Evolutionary conservation across 106 monocot genomes (phyloP), one percentile per base, ranked within the genome.

Genomic region (Allium cepa): DNA sequence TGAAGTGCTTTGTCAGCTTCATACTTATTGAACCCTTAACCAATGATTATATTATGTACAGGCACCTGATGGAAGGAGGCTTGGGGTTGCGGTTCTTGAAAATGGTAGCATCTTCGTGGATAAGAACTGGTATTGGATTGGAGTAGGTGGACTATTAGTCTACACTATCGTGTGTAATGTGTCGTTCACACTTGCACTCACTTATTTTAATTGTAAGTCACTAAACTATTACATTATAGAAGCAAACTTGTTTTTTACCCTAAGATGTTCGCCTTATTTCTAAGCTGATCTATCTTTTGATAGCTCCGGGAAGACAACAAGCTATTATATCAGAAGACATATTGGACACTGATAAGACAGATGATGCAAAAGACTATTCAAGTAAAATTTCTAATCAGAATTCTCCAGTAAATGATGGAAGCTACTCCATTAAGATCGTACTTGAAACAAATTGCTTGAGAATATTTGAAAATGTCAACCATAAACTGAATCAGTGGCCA

Each of bases 151-250:
- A 4, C 83, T 90, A 47, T 36, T 90, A 1, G 90, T 79, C 12
- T 90, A 83, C 79, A 73, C 59, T 9, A 53, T 90, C 67, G 15
- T 90, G 69, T 81, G 81, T 73, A 90, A 90, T 61, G 59, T 89
- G 22, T 11, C 85, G 10, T 89, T 80, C 77, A 80, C 79, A 10
- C 49, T 84, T 36, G 61, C 79, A 15, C 87, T 91, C 62, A 71
- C 63, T 62, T 87, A 75, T 57, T 75, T 91, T 52, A 78, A 76
- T 46, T 72, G 91, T 91, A 79, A 87, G 87, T 59, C 22, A 1
- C 22, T 22, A 22, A 22, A 22, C 22, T 22, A 22, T 22, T 22
- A 22, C 22, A 22, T 22, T 22, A 22, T 22, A 22, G 22, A 22
- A 22, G 22, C 22, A 22, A 22, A 22, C 22, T 22, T 22, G 22